phyloP scores from a whole-genome alignment of 1,284 basidiomycete species.

The Cryptococcus maquisensis region DNA sequence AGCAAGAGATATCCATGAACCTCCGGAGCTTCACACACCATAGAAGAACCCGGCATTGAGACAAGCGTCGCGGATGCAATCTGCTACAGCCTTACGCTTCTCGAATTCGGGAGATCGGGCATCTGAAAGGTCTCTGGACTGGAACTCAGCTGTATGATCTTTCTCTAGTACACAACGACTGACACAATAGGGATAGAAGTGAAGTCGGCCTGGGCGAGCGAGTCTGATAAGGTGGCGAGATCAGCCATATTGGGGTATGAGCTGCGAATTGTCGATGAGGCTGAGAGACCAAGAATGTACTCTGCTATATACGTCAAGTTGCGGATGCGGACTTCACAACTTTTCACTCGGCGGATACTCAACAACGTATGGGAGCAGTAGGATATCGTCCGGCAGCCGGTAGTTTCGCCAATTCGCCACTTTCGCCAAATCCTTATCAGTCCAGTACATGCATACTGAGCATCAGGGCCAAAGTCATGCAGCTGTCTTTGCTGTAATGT shows the following conservation, averaged over 20 bases:
- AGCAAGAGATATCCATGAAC: not conserved
- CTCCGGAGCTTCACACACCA: slow-evolving; percentile 49
- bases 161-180: not conserved
- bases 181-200: slow-evolving; percentile 2
- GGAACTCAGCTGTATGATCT: not conserved
- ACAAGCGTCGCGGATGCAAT: slow-evolving; percentile 63
- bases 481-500: too few species aligned
- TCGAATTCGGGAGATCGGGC: slow-evolving; percentile 50
- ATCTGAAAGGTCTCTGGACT: slow-evolving; percentile 52
- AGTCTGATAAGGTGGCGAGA: not conserved
- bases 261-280: not conserved
- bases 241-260: not conserved
- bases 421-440: too few species aligned
- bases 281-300: too few species aligned
- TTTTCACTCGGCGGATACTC: too few species aligned
- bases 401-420: too few species aligned
- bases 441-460: too few species aligned
- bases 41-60: slow-evolving; percentile 77
- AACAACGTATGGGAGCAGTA: too few species aligned
- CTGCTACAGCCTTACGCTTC: slow-evolving; percentile 54
- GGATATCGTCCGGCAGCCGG: too few species aligned
- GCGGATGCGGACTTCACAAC: too few species aligned
- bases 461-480: too few species aligned
- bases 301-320: too few species aligned
- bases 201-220: not conserved